Evolutionary conservation across 257 asterid genomes (phyloP), one percentile per base, ranked within the genome.

Genomic region (Solanum arcanum): DNA sequence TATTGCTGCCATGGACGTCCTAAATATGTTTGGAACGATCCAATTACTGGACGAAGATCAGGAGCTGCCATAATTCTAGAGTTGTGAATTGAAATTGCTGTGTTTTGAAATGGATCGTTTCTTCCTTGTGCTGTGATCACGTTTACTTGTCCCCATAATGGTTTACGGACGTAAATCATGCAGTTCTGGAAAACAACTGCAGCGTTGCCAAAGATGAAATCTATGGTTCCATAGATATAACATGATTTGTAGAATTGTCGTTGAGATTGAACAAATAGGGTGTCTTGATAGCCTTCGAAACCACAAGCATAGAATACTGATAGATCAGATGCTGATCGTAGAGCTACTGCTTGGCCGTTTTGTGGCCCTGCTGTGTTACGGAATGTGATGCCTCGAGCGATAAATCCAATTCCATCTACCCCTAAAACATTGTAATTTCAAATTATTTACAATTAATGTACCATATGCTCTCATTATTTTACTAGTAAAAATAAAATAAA

Each of bases 251-350:
- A 96, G 88, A 96, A 92, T 15, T 96, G 99, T 44, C 99, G 97
- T 41, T 96, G 98, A 12, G 99, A 88, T 10, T 93, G 99, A 35
- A 90, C 93, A 87, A 94, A 96, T 20, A 96, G 93, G 0, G 99
- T 96, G 93, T 96, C 99, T 85, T 96, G 99, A 89, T 94, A 96
- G 1, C 99, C 98, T 72, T 95, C 98, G 83, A 96, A 92, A 66
- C 94, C 92, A 80, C 99, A 96, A 1, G 85, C 91, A 80, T 96
- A 94, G 92, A 96, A 95, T 31, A 94, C 98, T 3, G 99, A 96
- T 83, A 96, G 94, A 78, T 96, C 99, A 3, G 99, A 96, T 62
- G 95, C 96, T 9, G 98, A 94, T 46, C 99, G 95, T 21, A 96
- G 91, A 3, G 99, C 99, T 2, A 94, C 98, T 0, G 99, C 99